phyloP scores from a whole-genome alignment of 805 yeast species.

The Candida khao-thaluensis region DNA sequence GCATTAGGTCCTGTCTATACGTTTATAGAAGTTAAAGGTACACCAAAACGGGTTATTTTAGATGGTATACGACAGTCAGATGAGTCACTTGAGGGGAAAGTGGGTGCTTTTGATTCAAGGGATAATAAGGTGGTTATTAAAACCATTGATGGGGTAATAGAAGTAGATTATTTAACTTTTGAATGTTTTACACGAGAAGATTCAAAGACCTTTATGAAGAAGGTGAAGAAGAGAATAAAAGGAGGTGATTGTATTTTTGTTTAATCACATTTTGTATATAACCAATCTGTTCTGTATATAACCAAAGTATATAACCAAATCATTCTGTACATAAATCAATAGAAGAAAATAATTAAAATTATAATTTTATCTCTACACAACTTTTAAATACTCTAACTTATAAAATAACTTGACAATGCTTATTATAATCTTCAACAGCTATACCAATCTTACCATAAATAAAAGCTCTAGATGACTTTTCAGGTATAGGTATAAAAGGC shows the following conservation, averaged over 20 bases:
- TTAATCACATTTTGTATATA: background rate
- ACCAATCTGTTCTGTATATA: no score
- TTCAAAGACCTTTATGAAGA: slow-evolving; percentile 42
- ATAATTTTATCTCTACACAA: background rate
- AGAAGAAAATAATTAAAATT: no score
- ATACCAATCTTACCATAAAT: slow-evolving; percentile 70
- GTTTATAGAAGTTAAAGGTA: slow-evolving; percentile 32
- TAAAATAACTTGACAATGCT: slow-evolving; percentile 53
- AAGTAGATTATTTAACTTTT: slow-evolving; percentile 42
- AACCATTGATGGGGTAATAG: slow-evolving; percentile 45
- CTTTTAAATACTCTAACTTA: background rate
- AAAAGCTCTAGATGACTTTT: slow-evolving; percentile 57
- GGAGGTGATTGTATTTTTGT: slow-evolving; percentile 18
- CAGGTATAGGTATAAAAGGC: slow-evolving; percentile 77
- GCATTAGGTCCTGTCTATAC: slow-evolving; percentile 60
- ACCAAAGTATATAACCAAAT: background rate
- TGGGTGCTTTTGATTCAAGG: slow-evolving; percentile 6
- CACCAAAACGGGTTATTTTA: slow-evolving; percentile 48
- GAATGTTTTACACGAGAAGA: slow-evolving; percentile 54
- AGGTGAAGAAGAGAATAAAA: slow-evolving; percentile 50
- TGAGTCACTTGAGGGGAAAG: slow-evolving; percentile 2
- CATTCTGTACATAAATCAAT: no score
- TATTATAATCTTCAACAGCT: slow-evolving; percentile 81
- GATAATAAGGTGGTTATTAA: slow-evolving; percentile 34
- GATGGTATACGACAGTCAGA: slow-evolving; percentile 29